Evolutionary conservation across 768 basidiomycete species (phyloP).

Genomic region (Boletus vermiculosoides): DNA sequence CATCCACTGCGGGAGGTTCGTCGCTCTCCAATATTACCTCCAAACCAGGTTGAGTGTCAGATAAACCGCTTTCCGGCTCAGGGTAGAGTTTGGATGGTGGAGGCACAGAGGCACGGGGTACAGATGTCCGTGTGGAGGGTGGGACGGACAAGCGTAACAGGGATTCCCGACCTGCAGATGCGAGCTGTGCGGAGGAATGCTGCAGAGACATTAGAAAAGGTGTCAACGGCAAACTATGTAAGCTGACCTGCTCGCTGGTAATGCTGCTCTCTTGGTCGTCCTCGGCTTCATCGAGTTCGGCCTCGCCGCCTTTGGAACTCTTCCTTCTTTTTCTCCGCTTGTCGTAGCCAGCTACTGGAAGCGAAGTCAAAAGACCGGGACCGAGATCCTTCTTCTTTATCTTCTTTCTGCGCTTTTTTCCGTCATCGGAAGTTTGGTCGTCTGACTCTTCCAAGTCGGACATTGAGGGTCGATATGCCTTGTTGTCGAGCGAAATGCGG

Average conservation of each 20-base stretch:
- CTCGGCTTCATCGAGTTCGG: conserved; percentile 38
- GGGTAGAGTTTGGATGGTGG: conserved; percentile 31
- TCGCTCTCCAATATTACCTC: conserved; percentile 66
- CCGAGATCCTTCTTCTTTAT: conserved; percentile 50
- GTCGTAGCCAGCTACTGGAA: conserved; percentile 66
- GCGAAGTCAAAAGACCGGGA: conserved; percentile 59
- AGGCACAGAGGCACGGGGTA: conserved; percentile 42
- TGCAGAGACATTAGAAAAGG: conserved; percentile 12
- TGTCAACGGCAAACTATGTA: conserved; percentile 20
- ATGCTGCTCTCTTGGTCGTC: conserved; percentile 47
- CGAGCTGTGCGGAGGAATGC: conserved; percentile 27
- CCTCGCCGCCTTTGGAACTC: conserved; percentile 44
- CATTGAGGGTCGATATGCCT: conserved; percentile 69
- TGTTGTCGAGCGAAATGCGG: conserved; percentile 75
- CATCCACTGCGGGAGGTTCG: conserved; percentile 40
- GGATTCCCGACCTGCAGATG: conserved; percentile 38
- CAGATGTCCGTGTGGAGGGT: conserved; percentile 37
- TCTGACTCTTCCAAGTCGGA: conserved; percentile 69
- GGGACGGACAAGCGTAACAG: conserved; percentile 37
- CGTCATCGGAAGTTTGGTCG: conserved; percentile 55
- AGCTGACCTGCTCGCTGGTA: conserved; percentile 42
- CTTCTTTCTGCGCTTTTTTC: conserved; percentile 48
- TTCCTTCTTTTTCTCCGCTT: conserved; percentile 56
- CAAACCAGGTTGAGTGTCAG: conserved; percentile 51
- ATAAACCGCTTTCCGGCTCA: conserved; percentile 22